Base-by-base conservation (phyloP, 73 alveolate genomes). In the Blepharisma japonicum region DNA sequence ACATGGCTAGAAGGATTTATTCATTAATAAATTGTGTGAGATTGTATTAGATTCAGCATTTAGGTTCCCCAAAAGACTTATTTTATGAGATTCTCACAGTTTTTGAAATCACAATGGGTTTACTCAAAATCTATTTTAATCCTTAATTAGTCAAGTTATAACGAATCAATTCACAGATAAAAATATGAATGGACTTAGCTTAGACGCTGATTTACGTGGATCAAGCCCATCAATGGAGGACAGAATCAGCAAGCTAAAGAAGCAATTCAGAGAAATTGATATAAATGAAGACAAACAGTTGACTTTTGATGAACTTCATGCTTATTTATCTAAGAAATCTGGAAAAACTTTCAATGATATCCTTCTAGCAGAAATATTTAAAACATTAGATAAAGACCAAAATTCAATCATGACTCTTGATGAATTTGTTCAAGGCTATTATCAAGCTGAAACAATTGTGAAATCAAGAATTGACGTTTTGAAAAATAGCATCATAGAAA, bases 251-350 rank as follows among this genome's bases (percentile, higher is more conserved):
- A 32, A 32, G 42, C 46, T 78, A 51, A 54, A 79, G 25, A 45
- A 47, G 66, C 6, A 68, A 67, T 53, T 8, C 45, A 45, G 82
- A 56, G 39, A 78, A 68, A 53, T 61, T 46, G 68, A 49, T 42
- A 9, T 47, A 25, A 66, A 66, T 6, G 54, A 56, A 56, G 68
- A 71, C 78, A 7, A 56, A 2, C 50, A 20, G 39, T 25, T 61
- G 39, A 14, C 74, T 18, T 61, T 14, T 25, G 74, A 61, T 39
- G 74, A 61, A 39, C 23, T 61, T 25, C 46, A 61, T 25, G 23
- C 14, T 39, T 25, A 61, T 25, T 61, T 61, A 25, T 61, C 74
- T 61, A 61, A 61, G 23, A 61, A 61, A 61, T 0, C 48, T 14
- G 74, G 74, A 25, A 61, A 61, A 61, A 25, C 38, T 14, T 61